Evolutionary conservation across 768 basidiomycete species (phyloP), one percentile per base, ranked within the genome.

Genomic region (Podaxis carcinomalis): DNA sequence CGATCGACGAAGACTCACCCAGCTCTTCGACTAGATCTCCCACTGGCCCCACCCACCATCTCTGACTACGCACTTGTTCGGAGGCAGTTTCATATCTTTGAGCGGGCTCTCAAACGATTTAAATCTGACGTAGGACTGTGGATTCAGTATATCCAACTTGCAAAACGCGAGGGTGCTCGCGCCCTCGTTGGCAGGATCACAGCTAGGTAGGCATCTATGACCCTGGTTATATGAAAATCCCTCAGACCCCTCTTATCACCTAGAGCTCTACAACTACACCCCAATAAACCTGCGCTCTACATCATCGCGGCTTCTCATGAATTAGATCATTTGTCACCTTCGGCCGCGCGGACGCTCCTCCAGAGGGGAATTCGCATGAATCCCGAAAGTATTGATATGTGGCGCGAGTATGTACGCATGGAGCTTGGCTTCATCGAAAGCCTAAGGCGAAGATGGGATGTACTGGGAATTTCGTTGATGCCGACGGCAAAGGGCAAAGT

Each of bases 341-440:
- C 87, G n/a, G 83, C 90, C 0, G 93, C 94, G 9, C 89, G 95
- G 28, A 81, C 88, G 37, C 77, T 95, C 42, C 79, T 98, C 46
- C 91, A 95, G 63, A 86, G 95, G 5, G 95, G 95, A 11, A 79
- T 96, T 50, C 83, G 95, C 37, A 72, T 96, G 52, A 89, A 93
- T 65, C 75, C 79, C 11, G 83, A 88, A 56, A 90, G 85, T 64
- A 72, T 82, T 35, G 86, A 88, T 59, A 77, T 98, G 73, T 98
- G 95, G 95, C 79, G 79, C 21, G 94, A 95, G 72, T 96, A 95
- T 69, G 85, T 93, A 64, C 87, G 87, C 69, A 92, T 97, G 84
- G 95, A 98, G 71, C 74, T 95, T 4, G 86, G 87, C 2, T 96
- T 92, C 72, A 77, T 93, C 6, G 93, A 96, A 75, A 84, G 83